phyloP scores from a whole-genome alignment of 176 grass and related monocot genomes.

The Thinopyrum elongatum region DNA sequence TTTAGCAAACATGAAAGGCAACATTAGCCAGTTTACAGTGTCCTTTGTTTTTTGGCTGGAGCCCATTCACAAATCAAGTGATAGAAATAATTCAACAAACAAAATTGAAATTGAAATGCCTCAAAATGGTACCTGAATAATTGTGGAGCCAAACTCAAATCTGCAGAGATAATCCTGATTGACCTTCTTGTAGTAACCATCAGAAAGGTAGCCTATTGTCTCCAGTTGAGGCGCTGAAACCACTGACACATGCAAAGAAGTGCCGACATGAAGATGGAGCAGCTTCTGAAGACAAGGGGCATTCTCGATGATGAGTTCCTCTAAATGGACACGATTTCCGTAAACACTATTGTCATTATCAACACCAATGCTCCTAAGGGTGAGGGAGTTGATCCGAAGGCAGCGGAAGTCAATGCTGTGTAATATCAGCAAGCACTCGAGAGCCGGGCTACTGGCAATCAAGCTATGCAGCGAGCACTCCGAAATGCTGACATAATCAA shows the following conservation, averaged over 20 bases:
- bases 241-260: background rate
- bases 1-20: background rate
- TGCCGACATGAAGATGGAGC: background rate
- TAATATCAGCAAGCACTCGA: background rate
- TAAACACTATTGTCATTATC: background rate
- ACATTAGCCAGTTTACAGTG: background rate
- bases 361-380: background rate
- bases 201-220: background rate
- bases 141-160: background rate
- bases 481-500: background rate
- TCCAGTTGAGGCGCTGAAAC: background rate
- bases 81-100: background rate
- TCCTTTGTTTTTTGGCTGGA: background rate
- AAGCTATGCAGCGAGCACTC: background rate
- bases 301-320: background rate
- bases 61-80: background rate
- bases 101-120: background rate
- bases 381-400: background rate
- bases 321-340: too few relatives aligned
- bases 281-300: background rate
- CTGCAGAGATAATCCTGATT: background rate
- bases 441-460: background rate
- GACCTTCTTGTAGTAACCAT: background rate
- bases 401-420: background rate
- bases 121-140: background rate